Percentiles rank a stretch among this genome's conserved stretches.
These are phyloP conservation scores for Nicotiana knightiana DNA, from an alignment of 257 asterid species.

Conservation along the genomic window DNA sequence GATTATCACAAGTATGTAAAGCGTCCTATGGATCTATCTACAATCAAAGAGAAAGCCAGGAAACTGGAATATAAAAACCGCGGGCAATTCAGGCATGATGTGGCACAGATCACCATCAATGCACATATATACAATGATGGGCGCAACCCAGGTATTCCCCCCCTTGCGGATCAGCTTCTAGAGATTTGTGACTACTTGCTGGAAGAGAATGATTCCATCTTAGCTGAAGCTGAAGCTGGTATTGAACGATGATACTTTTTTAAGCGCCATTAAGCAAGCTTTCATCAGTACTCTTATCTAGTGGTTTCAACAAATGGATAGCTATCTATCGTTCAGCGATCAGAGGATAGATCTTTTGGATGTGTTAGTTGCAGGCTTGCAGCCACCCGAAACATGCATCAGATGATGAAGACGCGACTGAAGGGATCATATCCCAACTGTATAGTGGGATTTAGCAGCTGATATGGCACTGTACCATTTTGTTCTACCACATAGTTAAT, in stretches of 20 bases:
- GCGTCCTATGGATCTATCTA: constrained; percentile 88
- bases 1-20: constrained; percentile 56
- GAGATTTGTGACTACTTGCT: constrained; percentile 84
- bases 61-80: constrained; percentile 77
- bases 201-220: constrained; percentile 35
- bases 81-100: constrained; percentile 81
- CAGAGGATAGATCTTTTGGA: not conserved
- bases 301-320: not conserved
- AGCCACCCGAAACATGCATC: constrained; percentile 1
- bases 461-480: not conserved
- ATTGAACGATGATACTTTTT: constrained; percentile 28
- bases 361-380: constrained; percentile 4
- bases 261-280: not conserved
- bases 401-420: not conserved
- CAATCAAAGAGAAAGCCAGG: constrained; percentile 66
- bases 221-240: constrained; percentile 81
- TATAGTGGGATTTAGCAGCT: not conserved
- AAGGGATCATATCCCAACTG: not conserved
- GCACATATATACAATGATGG: constrained; percentile 79
- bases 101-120: constrained; percentile 62
- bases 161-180: constrained; percentile 93
- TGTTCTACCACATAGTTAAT: not conserved
- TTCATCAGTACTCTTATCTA: not conserved
- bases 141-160: constrained; percentile 93
- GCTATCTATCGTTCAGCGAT: constrained; percentile 3